These are phyloP conservation scores for Hamamelis virginiana DNA, from an alignment of 164 flowering plant species.

Conservation along the genomic window DNA sequence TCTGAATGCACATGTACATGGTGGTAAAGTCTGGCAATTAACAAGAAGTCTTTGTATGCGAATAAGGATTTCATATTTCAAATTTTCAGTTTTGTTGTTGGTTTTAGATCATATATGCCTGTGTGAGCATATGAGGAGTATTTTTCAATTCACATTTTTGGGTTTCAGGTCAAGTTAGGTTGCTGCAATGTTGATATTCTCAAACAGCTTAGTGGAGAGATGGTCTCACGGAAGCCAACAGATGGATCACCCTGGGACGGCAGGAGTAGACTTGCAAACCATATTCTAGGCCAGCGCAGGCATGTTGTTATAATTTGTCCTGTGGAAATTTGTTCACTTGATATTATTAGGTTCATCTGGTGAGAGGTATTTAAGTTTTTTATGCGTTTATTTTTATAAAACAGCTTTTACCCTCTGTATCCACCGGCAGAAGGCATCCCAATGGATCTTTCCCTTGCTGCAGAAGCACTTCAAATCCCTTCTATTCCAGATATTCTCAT, in stretches of 20 bases:
- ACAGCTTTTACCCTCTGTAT: slow-evolving; percentile 96
- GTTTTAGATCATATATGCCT: neutral
- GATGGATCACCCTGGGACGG: slow-evolving; percentile 70
- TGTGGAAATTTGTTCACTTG: neutral
- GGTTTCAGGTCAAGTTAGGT: slow-evolving; percentile 71
- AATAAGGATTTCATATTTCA: neutral
- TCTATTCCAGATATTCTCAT: slow-evolving; percentile 73
- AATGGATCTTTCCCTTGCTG: slow-evolving; percentile 81
- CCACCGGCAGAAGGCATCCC: slow-evolving; percentile 86
- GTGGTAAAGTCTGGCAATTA: too few species aligned
- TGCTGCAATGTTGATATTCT: slow-evolving; percentile 85
- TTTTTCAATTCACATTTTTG: slow-evolving; percentile 1
- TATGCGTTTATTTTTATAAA: neutral
- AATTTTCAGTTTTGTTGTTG: neutral
- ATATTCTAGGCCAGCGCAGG: slow-evolving; percentile 81
- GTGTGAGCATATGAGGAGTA: neutral
- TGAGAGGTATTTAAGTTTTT: neutral
- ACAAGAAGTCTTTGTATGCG: too few species aligned
- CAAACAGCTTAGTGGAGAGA: slow-evolving; percentile 89
- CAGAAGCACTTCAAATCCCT: slow-evolving; percentile 71
- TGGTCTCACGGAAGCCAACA: slow-evolving; percentile 60
- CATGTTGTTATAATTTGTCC: slow-evolving; percentile 18
- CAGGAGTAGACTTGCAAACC: slow-evolving; percentile 71
- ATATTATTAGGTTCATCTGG: neutral
- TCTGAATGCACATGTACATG: too few species aligned